phyloP scores from a whole-genome alignment of 164 flowering plant genomes.

The Tinospora cordifolia region DNA sequence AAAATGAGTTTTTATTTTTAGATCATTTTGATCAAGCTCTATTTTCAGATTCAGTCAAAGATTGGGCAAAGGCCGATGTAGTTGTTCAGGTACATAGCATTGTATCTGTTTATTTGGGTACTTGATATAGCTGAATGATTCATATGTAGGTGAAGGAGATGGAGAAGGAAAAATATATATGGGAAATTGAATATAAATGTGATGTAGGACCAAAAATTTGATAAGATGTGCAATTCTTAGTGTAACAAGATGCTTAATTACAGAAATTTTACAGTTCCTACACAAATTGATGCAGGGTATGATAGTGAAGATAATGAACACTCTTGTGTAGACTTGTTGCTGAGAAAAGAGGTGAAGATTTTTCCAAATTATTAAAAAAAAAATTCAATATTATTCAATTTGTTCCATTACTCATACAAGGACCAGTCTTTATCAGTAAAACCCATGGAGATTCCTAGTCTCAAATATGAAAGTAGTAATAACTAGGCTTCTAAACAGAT shows the following conservation, averaged over 20 bases:
- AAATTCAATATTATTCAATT: no score
- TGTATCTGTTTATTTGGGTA: background rate
- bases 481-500: no score
- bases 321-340: no score
- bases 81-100: constrained; percentile 64
- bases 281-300: no score
- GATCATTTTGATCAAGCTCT: constrained; percentile 88
- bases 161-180: background rate
- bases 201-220: background rate
- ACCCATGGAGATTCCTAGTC: no score
- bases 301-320: no score
- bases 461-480: no score
- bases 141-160: background rate
- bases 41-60: constrained; percentile 50
- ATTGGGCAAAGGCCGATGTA: constrained; percentile 52
- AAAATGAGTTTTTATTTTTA: constrained; percentile 45
- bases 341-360: no score
- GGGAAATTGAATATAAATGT: background rate
- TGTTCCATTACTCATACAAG: no score
- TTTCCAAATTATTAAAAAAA: no score
- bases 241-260: background rate
- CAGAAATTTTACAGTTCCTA: background rate
- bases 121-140: constrained; percentile 3
- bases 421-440: no score
- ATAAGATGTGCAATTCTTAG: background rate